A percentile compares a stretch with the other conserved stretches of the same genome.
Evolutionary conservation across 768 basidiomycete species (phyloP).

Genomic region (Hygrophoropsis aurantiaca): DNA sequence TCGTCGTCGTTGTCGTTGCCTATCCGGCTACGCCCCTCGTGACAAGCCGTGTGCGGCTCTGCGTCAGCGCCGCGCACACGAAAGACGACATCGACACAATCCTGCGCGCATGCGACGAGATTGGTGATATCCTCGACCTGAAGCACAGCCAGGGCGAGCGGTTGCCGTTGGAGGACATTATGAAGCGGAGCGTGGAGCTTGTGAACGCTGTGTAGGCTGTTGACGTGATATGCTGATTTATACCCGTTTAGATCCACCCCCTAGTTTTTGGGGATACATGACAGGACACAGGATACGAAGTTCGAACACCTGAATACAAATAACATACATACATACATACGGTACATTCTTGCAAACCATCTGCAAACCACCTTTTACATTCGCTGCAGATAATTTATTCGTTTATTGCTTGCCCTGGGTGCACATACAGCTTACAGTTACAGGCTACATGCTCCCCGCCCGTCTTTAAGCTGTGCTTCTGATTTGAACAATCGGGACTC

Average conservation of each 20-base stretch:
- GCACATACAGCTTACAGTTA: constrained; percentile 58
- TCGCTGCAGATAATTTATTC: constrained; percentile 26
- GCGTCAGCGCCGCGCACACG: constrained; percentile 91
- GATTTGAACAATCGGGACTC: too few relatives aligned
- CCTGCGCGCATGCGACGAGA: constrained; percentile 85
- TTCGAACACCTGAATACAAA: too few relatives aligned
- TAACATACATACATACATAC: constrained; percentile 23
- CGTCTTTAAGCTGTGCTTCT: too few relatives aligned
- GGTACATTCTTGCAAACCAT: constrained; percentile 9
- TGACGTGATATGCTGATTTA: background rate
- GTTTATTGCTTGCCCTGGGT: constrained; percentile 34
- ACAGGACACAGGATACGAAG: constrained; percentile 1
- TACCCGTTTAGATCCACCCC: background rate
- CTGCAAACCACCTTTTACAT: constrained; percentile 10
- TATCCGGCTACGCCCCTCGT: constrained; percentile 91
- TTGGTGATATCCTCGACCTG: constrained; percentile 87
- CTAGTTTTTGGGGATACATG: constrained; percentile 3
- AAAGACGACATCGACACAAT: constrained; percentile 93
- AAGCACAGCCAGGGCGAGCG: constrained; percentile 75
- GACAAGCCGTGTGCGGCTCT: constrained; percentile 88
- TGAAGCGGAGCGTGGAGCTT: constrained; percentile 71
- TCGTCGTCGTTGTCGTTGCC: constrained; percentile 86
- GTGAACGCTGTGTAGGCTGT: constrained; percentile 39
- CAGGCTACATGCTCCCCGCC: too few relatives aligned
- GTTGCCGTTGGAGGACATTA: constrained; percentile 79